Evolutionary conservation across 768 basidiomycete species (phyloP).

Genomic region (Daedaleopsis nitida): DNA sequence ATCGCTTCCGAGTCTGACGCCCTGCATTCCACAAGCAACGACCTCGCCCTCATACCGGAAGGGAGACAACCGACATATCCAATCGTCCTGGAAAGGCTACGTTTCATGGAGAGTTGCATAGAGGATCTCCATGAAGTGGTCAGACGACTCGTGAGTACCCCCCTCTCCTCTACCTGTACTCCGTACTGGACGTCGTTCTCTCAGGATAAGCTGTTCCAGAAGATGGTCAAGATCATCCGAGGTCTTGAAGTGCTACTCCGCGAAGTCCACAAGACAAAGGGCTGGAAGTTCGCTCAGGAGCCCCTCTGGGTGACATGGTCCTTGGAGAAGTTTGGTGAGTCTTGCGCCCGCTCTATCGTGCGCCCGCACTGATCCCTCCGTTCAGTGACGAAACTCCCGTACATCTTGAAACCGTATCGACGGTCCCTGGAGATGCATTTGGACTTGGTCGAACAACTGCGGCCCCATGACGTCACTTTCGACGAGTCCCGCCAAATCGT

Average conservation of each 20-base stretch:
- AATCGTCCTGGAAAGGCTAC: slow-evolving; percentile 66
- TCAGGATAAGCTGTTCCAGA: slow-evolving; percentile 72
- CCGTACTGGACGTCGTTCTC: background rate
- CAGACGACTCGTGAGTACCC: slow-evolving; percentile 60
- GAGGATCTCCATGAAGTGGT: slow-evolving; percentile 59
- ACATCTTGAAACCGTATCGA: slow-evolving; percentile 64
- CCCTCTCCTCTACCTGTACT: background rate
- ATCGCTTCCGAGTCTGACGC: background rate
- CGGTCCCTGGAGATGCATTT: slow-evolving; percentile 61
- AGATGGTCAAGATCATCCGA: slow-evolving; percentile 65
- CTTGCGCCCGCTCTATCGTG: background rate
- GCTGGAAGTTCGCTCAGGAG: slow-evolving; percentile 71
- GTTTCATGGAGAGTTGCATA: slow-evolving; percentile 67
- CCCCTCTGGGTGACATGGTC: slow-evolving; percentile 85
- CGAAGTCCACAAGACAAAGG: slow-evolving; percentile 73
- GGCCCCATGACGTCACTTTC: slow-evolving; percentile 68
- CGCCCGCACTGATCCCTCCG: background rate
- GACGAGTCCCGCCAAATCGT: slow-evolving; percentile 66
- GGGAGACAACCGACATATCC: slow-evolving; percentile 56
- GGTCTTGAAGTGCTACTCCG: slow-evolving; percentile 61
- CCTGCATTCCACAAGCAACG: slow-evolving; percentile 50
- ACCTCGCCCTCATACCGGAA: slow-evolving; percentile 52
- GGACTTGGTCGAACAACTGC: slow-evolving; percentile 57
- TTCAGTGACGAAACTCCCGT: slow-evolving; percentile 58
- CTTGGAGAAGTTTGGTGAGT: slow-evolving; percentile 73